These are phyloP conservation scores for Amoebophrya sp. DNA, from an alignment of 169 alveolate genomes.

Conservation along the genomic window DNA sequence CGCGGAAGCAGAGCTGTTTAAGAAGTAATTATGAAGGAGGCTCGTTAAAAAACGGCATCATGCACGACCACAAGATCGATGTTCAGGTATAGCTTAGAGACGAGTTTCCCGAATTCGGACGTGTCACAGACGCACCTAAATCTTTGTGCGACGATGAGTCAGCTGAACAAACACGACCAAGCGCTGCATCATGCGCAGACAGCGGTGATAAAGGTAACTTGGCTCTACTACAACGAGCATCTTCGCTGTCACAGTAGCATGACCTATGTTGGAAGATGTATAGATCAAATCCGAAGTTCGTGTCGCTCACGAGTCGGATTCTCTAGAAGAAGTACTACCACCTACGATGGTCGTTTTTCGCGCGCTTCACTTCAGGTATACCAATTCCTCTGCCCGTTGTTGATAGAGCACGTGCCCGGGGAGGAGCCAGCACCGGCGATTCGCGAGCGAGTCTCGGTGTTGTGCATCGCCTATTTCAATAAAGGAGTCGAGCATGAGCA, in stretches of 20 bases:
- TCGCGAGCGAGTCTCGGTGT: neutral
- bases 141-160: neutral
- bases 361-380: neutral
- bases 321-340: neutral
- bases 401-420: neutral
- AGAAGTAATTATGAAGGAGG: too few species aligned
- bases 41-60: too few species aligned
- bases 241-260: too few species aligned
- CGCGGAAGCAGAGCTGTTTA: too few species aligned
- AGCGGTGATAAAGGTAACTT: neutral
- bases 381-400: neutral
- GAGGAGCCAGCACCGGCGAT: neutral
- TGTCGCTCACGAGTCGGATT: too few species aligned
- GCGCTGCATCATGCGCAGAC: constrained; percentile 17
- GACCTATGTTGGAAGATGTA: too few species aligned
- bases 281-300: too few species aligned
- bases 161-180: neutral
- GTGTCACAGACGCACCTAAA: neutral
- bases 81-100: neutral
- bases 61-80: neutral
- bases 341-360: neutral
- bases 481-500: constrained; percentile 4
- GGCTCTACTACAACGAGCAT: too few species aligned
- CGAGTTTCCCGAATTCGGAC: neutral
- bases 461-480: neutral